A percentile compares a stretch with the other conserved stretches of the same genome.
Evolutionary conservation across 257 asterid genomes (phyloP).

Genomic region (Phtheirospermum japonicum): DNA sequence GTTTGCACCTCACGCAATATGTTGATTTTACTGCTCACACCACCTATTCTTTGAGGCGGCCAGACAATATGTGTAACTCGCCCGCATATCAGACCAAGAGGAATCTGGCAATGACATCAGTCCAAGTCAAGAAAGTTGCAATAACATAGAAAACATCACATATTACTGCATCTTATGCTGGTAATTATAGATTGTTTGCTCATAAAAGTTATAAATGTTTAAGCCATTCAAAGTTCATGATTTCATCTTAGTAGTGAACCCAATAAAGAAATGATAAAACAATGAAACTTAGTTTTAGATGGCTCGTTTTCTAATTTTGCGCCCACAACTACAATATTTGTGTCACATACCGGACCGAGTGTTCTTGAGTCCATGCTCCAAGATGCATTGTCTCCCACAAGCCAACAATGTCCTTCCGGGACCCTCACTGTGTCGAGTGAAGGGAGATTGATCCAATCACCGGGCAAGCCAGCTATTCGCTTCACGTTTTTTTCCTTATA

Average conservation of each 20-base stretch:
- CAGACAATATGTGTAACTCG: conserved; percentile 74
- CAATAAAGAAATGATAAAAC: too few species aligned
- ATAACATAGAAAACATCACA: neutral
- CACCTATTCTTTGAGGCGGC: conserved; percentile 86
- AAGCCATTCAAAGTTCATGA: too few species aligned
- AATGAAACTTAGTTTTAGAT: too few species aligned
- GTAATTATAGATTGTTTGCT: too few species aligned
- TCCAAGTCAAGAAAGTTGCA: conserved; percentile 12
- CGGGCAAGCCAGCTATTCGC: conserved; percentile 80
- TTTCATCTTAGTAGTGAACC: too few species aligned
- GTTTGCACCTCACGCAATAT: conserved; percentile 30
- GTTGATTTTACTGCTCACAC: conserved; percentile 37
- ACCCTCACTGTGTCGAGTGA: conserved; percentile 49
- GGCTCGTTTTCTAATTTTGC: neutral
- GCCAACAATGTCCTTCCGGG: conserved; percentile 97
- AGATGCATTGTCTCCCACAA: conserved; percentile 79
- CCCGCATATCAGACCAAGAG: conserved; percentile 84
- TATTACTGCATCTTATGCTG: too few species aligned
- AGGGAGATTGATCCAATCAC: conserved; percentile 63
- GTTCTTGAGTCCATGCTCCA: conserved; percentile 80
- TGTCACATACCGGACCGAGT: conserved; percentile 68
- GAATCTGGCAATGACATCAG: conserved; percentile 53
- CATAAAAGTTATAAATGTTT: too few species aligned
- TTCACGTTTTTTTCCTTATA: conserved; percentile 58
- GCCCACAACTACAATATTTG: neutral